Evolutionary conservation across 441 rosid species (phyloP).

Genomic region (Macaranga tanarius): DNA sequence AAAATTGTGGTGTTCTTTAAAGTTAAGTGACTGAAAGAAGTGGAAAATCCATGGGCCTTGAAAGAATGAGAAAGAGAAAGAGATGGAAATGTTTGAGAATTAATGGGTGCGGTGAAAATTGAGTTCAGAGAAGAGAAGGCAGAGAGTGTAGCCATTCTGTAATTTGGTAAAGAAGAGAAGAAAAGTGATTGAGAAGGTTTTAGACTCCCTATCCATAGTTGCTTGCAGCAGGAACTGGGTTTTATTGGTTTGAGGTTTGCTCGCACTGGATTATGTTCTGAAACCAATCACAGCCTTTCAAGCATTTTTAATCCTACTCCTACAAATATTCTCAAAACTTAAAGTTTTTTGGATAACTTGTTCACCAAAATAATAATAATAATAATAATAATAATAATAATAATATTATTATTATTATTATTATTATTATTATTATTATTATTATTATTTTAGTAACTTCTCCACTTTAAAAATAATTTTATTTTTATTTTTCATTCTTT

Average conservation of each 20-base stretch:
- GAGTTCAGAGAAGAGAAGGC: constrained; percentile 40
- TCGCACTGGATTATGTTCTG: background rate
- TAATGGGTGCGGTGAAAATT: constrained; percentile 22
- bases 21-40: constrained; percentile 24
- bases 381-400: too few species aligned
- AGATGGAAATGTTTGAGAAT: constrained; percentile 22
- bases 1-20: constrained; percentile 1
- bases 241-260: background rate
- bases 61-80: constrained; percentile 24
- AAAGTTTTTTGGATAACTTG: too few species aligned
- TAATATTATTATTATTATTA: too few species aligned
- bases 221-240: background rate
- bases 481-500: too few species aligned
- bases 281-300: background rate
- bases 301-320: too few species aligned
- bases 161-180: background rate
- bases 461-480: too few species aligned
- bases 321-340: too few species aligned
- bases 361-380: too few species aligned
- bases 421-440: too few species aligned
- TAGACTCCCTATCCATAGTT: constrained; percentile 13
- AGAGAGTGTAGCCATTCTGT: constrained; percentile 46
- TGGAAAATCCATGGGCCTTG: constrained; percentile 26
- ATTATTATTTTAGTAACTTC: too few species aligned
- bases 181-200: too few species aligned